Evolutionary conservation across 805 yeast species (phyloP).

Genomic region (Lachancea sp.): DNA sequence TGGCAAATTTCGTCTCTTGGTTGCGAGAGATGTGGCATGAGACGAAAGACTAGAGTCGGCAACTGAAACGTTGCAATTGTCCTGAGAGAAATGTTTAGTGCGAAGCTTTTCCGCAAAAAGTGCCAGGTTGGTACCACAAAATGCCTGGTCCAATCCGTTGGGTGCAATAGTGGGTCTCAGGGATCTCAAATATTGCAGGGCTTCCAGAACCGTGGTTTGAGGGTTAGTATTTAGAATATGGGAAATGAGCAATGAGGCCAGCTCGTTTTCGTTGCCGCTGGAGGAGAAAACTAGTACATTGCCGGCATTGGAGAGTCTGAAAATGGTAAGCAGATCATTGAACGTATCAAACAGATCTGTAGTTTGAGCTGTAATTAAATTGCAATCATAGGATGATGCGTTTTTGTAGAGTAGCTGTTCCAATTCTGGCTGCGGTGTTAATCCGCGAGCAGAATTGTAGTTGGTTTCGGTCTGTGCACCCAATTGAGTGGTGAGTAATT

Average conservation of each 20-base stretch:
- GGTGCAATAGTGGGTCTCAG: slow-evolving; percentile 21
- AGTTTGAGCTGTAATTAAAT: slow-evolving; percentile 10
- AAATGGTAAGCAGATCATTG: slow-evolving; percentile 26
- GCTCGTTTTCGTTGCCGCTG: slow-evolving; percentile 24
- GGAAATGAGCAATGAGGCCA: slow-evolving; percentile 24
- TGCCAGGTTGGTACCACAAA: slow-evolving; percentile 20
- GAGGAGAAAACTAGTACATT: slow-evolving; percentile 24
- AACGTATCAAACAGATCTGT: slow-evolving; percentile 20
- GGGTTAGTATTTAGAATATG: slow-evolving; percentile 23
- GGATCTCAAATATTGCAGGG: slow-evolving; percentile 25
- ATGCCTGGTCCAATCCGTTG: slow-evolving; percentile 15
- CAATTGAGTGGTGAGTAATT: slow-evolving; percentile 8
- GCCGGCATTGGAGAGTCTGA: slow-evolving; percentile 17
- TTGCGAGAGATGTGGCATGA: background rate
- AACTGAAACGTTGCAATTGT: background rate
- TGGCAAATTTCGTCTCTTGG: slow-evolving; percentile 6
- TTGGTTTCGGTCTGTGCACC: background rate
- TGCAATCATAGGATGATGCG: slow-evolving; percentile 6
- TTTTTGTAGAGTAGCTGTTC: slow-evolving; percentile 5
- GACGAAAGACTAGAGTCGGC: background rate
- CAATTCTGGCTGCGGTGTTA: slow-evolving; percentile 14
- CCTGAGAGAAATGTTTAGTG: slow-evolving; percentile 6
- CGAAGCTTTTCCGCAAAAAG: slow-evolving; percentile 21
- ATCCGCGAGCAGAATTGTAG: slow-evolving; percentile 1
- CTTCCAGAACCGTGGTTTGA: slow-evolving; percentile 19